Evolutionary conservation across 441 rosid species (phyloP).

Genomic region (Raphanus hybrid): DNA sequence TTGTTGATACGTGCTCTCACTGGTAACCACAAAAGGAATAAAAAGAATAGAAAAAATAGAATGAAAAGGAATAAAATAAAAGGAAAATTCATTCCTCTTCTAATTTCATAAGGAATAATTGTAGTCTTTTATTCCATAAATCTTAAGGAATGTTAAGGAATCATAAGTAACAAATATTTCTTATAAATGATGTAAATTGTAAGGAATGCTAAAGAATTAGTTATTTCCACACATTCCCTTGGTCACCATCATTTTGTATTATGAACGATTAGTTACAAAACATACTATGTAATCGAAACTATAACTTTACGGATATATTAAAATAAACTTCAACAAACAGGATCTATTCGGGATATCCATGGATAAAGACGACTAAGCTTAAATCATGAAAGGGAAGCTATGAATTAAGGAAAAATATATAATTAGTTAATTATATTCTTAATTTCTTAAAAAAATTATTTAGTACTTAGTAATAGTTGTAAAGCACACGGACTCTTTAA

Average conservation of each 20-base stretch:
- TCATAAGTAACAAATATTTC: no score
- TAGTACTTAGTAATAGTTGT: conserved; percentile 31
- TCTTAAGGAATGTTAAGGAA: no score
- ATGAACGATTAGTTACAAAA: not conserved
- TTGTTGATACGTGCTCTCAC: not conserved
- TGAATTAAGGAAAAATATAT: not conserved
- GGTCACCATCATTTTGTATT: no score
- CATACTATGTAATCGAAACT: not conserved
- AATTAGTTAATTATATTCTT: not conserved
- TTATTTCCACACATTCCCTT: no score
- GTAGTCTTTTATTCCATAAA: no score
- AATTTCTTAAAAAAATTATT: not conserved
- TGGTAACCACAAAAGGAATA: no score
- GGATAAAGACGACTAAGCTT: conserved; percentile 7
- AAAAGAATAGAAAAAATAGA: no score
- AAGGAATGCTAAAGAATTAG: no score
- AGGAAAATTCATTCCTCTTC: no score
- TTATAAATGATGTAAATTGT: no score
- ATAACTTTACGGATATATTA: not conserved
- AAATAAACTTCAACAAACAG: conserved; percentile 2
- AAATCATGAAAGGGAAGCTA: conserved; percentile 23
- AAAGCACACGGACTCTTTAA: conserved; percentile 36
- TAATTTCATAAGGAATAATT: no score
- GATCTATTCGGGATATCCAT: conserved; percentile 13
- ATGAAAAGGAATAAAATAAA: no score